phyloP scores from a whole-genome alignment of 108 stramenopile species.

The Heterococcus sp. region DNA sequence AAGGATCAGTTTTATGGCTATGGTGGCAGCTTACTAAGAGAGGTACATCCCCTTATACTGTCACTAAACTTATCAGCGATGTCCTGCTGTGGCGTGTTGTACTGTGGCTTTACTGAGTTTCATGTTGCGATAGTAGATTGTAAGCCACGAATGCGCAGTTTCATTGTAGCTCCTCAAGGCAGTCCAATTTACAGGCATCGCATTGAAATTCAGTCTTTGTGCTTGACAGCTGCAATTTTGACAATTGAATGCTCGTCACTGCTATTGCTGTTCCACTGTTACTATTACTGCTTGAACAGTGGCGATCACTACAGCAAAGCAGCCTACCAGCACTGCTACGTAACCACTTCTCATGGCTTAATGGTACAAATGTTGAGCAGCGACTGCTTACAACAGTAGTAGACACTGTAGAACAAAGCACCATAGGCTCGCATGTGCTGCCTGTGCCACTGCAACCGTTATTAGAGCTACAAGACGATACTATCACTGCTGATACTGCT shows the following conservation, averaged over 20 bases:
- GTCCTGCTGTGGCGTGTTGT: too few species aligned
- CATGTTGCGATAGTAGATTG: too few species aligned
- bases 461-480: too few species aligned
- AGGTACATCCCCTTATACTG: neutral
- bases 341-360: constrained; percentile 37
- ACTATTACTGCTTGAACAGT: neutral
- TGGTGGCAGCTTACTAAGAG: neutral
- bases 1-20: constrained; percentile 45
- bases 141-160: too few species aligned
- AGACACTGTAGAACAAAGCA: neutral
- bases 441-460: neutral
- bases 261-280: too few species aligned
- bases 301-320: constrained; percentile 18
- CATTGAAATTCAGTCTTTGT: too few species aligned
- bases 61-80: too few species aligned
- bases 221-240: neutral
- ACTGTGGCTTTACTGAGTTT: too few species aligned
- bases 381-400: constrained; percentile 11
- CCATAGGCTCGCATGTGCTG: neutral
- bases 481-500: too few species aligned
- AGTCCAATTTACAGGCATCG: too few species aligned
- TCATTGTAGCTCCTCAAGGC: too few species aligned
- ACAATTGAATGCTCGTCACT: neutral
- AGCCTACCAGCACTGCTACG: constrained; percentile 2
- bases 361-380: neutral